These are phyloP conservation scores for Phytophthora macrochlamydospora DNA, from an alignment of 352 stramenopile genomes.

Conservation along the genomic window DNA sequence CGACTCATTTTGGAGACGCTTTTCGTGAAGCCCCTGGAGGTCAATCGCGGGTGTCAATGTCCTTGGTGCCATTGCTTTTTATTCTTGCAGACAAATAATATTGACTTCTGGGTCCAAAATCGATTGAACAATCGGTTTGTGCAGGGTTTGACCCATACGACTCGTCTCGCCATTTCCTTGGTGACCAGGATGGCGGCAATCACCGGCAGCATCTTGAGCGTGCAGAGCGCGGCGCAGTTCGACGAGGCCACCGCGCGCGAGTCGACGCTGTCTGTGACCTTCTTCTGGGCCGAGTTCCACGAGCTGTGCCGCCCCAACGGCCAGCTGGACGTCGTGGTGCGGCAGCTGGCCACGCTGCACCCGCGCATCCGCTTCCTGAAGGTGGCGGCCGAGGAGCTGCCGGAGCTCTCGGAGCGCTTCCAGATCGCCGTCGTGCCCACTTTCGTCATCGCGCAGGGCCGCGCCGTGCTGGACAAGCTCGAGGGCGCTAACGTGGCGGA, in stretches of 20 bases:
- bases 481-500: conserved; percentile 85
- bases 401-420: conserved; percentile 88
- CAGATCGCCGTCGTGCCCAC: conserved; percentile 94
- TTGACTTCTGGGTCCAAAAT: too few relatives aligned
- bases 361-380: conserved; percentile 88
- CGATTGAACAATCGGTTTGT: too few relatives aligned
- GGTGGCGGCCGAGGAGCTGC: conserved; percentile 82
- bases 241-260: conserved; percentile 78
- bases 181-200: conserved; percentile 34
- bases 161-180: neutral
- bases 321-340: conserved; percentile 86
- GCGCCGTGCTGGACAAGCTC: conserved; percentile 79
- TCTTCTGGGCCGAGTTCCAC: conserved; percentile 89
- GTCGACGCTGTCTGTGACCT: conserved; percentile 76
- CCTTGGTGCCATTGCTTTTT: too few relatives aligned
- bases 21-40: too few relatives aligned
- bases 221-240: conserved; percentile 79
- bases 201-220: conserved; percentile 67
- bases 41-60: too few relatives aligned
- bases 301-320: conserved; percentile 83
- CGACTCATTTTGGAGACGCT: too few relatives aligned
- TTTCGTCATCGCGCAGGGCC: conserved; percentile 89
- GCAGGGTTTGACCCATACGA: too few relatives aligned
- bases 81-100: too few relatives aligned
- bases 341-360: conserved; percentile 80